Evolutionary conservation across 2,329 filamentous ascomycete species (phyloP), one percentile per base, ranked within the genome.

Genomic region (Cadophora gregata): DNA sequence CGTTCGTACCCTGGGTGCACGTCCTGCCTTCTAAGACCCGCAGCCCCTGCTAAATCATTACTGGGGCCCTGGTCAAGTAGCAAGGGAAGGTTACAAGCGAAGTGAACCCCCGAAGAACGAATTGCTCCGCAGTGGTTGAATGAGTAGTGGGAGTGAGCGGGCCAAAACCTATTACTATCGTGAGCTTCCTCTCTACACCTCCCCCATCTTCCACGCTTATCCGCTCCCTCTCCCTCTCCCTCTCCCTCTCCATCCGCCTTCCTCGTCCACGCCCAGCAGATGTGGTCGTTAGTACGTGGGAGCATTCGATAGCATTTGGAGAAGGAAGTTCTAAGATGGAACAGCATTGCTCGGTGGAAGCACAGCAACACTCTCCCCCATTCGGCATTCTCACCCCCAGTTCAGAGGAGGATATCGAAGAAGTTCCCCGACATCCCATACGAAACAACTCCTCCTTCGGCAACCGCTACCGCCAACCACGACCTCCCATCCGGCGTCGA

Each of bases 331-430:
- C 58, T 55, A 71, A 56, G 58, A 71, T 72, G 68, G 71, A 73
- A 50, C 65, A 67, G 65, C 27, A 53, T 48, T 58, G 42, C 29
- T 33, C 59, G 59, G 53, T 70, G 56, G 62, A 65, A 53, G 70
- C 73, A 67, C 64, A 65, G 8, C 66, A 69, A 24, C 68, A 55
- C n/a, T 38, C 12, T 31, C 70, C 69, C 9, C 72, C 65, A 63
- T 70, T 70, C 21, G 53, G 70, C 31, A 70, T 69, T 33, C 71
- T 69, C 16, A 69, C 70, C 14, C 71, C 72, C n/a, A 55, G 60
- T 24, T 72, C 68, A 51, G 70, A 72, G 25, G 70, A 71, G 21
- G 70, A 71, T 33, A 66, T 75, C 45, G 73, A 75, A 56, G 72
- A 73, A 51, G 62, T 74, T 42, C 65, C 60, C 12, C 65, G 59